Conservation (phyloP, 176 grass and related monocot genomes). For the Luzula sylvatica region DNA sequence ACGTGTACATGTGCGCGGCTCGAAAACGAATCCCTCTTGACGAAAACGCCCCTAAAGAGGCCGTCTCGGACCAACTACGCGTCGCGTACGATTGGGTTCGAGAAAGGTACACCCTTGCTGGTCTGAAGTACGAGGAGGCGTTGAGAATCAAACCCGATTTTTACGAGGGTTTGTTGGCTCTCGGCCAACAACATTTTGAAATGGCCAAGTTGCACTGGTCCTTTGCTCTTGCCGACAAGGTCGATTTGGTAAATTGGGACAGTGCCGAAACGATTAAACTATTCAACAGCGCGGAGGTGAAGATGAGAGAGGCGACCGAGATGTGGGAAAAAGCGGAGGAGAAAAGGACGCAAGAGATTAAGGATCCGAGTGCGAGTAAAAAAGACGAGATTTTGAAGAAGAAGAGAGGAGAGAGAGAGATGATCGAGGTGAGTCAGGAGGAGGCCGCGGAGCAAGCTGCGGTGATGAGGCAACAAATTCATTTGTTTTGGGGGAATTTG, state of each 20-base stretch:
- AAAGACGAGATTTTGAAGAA: constrained; percentile 61
- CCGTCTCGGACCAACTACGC: constrained; percentile 52
- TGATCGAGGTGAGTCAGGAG: constrained; percentile 49
- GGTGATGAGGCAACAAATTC: constrained; percentile 91
- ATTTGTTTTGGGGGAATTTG: constrained; percentile 99
- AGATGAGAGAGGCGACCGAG: constrained; percentile 82
- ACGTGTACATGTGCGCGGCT: constrained; percentile 97
- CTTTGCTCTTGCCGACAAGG: constrained; percentile 75
- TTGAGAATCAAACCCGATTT: constrained; percentile 90
- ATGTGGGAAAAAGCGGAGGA: constrained; percentile 99
- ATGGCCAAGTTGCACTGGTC: constrained; percentile 97
- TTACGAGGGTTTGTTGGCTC: constrained; percentile 95
- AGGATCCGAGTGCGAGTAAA: constrained; percentile 44
- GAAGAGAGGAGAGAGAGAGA: constrained; percentile 50
- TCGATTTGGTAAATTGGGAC: constrained; percentile 72
- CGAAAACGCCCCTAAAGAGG: constrained; percentile 65
- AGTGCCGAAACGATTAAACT: constrained; percentile 66
- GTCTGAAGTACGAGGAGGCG: constrained; percentile 66
- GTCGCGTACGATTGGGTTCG: constrained; percentile 82
- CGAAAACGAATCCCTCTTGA: constrained; percentile 90
- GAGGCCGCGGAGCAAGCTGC: constrained; percentile 79
- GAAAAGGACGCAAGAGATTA: constrained; percentile 63
- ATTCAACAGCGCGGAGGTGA: constrained; percentile 77
- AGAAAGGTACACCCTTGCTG: constrained; percentile 70
- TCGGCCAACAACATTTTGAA: constrained; percentile 96